Base-by-base conservation (phyloP, 345 rosid species). In the Eucalyptus cloeziana region DNA sequence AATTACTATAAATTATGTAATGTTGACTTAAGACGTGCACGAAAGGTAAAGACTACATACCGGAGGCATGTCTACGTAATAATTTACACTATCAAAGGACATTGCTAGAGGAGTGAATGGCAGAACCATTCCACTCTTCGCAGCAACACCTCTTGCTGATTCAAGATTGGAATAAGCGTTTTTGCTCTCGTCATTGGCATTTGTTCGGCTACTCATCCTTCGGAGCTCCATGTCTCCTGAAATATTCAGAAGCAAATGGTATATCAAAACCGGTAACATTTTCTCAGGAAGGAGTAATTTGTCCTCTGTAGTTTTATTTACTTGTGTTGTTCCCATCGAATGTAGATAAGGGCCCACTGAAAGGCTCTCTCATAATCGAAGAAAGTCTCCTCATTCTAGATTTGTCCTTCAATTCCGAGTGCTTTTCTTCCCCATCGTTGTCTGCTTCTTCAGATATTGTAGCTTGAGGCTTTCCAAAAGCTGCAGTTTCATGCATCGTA, bases 31-130 rank as follows among this genome's bases (percentile, higher is more conserved):
- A 40, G 86, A 47, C 50, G 3, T 13, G 86, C 49, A 40, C 8
- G 2, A 40, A 22, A 81, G 30, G 47, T 47, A 10, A 81, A 47
- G 86, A 27, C 47, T 64, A 30, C 93, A 90, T 92, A 94, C 96
- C 4, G 93, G 89, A 25, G 96, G 96, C 94, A 94, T 94, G 91
- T 93, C 96, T 6, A 94, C 96, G 24, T 89, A 94, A 87, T 93
- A 94, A 52, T 90, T 92, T 49, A 94, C 92, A 5, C 88, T 79
- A 89, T 93, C 94, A 58, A 94, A 94, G 17, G 96, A 93, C 96
- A 94, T 94, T 43, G 96, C 96, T 33, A 93, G 90, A 30, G 95
- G 94, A 87, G 94, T 89, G 91, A 94, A 94, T 44, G 96, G 96
- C 80, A 94, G 93, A 87, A 93, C 92, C 94, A 92, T 93, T 89